Base-by-base conservation (phyloP, 2,329 filamentous ascomycete genomes). In the Phaeomoniella chlamydospora region DNA sequence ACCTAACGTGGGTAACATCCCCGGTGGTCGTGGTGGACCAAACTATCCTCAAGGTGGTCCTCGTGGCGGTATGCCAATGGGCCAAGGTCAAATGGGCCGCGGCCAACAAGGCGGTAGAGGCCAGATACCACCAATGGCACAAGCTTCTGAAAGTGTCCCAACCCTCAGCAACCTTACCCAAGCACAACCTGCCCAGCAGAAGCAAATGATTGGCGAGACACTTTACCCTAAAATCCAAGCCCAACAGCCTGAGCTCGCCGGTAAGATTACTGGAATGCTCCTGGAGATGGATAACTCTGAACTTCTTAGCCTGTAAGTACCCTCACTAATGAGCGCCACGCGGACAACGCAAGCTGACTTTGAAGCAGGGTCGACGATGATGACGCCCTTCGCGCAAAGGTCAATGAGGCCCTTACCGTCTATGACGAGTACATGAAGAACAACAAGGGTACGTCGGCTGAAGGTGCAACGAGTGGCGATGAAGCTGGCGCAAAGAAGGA, bases 251-350 rank as follows among this genome's bases (percentile, higher is more conserved):
- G 87, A 94, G 52, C 72, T 98, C 53, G 90, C 90, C 43, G 90
- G 90, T 57, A 98, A 98, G 79, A 96, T 98, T 61, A 98, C 90
- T 43, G 90, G 90, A 65, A 98, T 98, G 90, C 80, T 98, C 52
- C 67, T 98, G 52, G 90, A 98, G 74, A 98, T 98, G 90, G 90
- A 96, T 53, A 96, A 96, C 65, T 59, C 71, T 39, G 90, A 98
- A 69, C 70, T 98, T 51, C 73, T 98, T 56, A 84, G 83, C 65
- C 74, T 98, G 84, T 94, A 80, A 83, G 87, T 83, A 4, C 3
- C 5, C 35, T 10, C 9, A 22, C 17, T 18, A 15, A n/a, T n/a
- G n/a, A n/a, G n/a, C n/a, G n/a, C n/a, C n/a, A n/a, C n/a, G n/a
- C n/a, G n/a, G n/a, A n/a, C n/a, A n/a, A n/a, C n/a, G n/a, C n/a